Evolutionary conservation across 768 basidiomycete genomes (phyloP), one percentile per base, ranked within the genome.

Genomic region (Thelephora ganbajun): DNA sequence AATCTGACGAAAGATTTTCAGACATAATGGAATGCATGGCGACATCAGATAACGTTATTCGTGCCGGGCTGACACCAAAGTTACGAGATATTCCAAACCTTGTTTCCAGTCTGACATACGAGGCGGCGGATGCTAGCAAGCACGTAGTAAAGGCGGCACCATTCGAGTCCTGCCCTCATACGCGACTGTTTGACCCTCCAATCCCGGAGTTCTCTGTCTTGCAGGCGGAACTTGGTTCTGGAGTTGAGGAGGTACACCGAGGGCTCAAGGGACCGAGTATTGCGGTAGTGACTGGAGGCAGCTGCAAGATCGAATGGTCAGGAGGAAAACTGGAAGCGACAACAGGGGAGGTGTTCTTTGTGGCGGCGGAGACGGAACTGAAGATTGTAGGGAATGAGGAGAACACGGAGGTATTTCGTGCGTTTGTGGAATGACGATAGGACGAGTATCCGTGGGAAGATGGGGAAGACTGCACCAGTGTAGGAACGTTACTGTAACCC

Each of bases 21-120:
- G 94, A 99, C 59, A 93, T 93, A 63, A 90, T 98, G 59, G 96
- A 98, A 60, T 94, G 91, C 68, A 98, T 98, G 93, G 94, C 94
- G 20, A 93, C 93, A 52, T 93, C 90, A 0, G 96, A 99, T 68
- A 98, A 98, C 62, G 96, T 99, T 63, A 93, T 99, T 53, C 88
- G 96, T 30, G 96, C 96, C 6, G 96, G 96, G 12, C 79, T 99
- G 35, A 99, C 96, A 0, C 94, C 96, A 1, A 99, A 99, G 65
- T 74, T 89, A 30, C 82, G 96, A 46, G 96, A 99, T 61, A 80
- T 99, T 33, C 79, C 81, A 9, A 97, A 94, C 53, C 79, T 99
- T 37, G 72, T 96, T 50, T 70, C 76, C 3, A 83, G 85, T 53
- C 74, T 98, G 50, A 97, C 92, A 7, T 99, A 98, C 63, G 71